Base-by-base conservation (phyloP, 768 basidiomycete genomes). In the Auricularia heimuer region DNA sequence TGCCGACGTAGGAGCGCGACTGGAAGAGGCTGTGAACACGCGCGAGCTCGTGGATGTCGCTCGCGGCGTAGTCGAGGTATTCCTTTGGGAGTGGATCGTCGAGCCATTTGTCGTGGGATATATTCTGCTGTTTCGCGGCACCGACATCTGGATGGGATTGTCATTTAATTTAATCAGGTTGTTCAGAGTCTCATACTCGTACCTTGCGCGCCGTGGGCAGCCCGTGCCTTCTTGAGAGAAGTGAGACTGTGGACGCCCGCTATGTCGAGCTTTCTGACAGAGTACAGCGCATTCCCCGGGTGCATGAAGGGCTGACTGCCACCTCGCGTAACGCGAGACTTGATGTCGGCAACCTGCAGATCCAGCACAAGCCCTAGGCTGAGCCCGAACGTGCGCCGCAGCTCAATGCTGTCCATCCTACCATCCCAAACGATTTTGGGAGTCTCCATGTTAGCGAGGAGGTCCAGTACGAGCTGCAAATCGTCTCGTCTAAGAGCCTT, bases 371-470 rank as follows among this genome's bases (percentile, higher is more conserved):
- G 70, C 10, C 69, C 66, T n/a, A 80, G 66, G 0, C 54, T 24
- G 24, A 77, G 69, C 1, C 72, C 71, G 42, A 75, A 75, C 0
- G 67, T 61, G 21, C 70, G 62, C 3, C 34, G 67, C 2, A 80
- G 70, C 66, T 80, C 79, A 39, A 75, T 68, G 69, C 70, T 77
- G 68, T 80, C 79, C 69, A 75, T 75, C 1, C 79, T 72, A 14
- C 78, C 78, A 66, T 80, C 79, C 75, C 77, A 80, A 66, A 78
- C 75, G 65, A 80, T 67, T 68, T 80, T 80, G 35, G 72, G 69
- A 35, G 77, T 67, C 1, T 56, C 35, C 10, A 70, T 68, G 42
- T 73, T 68, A 29, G 65, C 68, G 63, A 80, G 73, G 16, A 78
- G 66, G 18, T 66, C 58, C 6, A 73, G 63, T 11, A 80, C 66